Conservation (phyloP, 371 early-diverging fungal genomes). For the Mortierella sp. region DNA sequence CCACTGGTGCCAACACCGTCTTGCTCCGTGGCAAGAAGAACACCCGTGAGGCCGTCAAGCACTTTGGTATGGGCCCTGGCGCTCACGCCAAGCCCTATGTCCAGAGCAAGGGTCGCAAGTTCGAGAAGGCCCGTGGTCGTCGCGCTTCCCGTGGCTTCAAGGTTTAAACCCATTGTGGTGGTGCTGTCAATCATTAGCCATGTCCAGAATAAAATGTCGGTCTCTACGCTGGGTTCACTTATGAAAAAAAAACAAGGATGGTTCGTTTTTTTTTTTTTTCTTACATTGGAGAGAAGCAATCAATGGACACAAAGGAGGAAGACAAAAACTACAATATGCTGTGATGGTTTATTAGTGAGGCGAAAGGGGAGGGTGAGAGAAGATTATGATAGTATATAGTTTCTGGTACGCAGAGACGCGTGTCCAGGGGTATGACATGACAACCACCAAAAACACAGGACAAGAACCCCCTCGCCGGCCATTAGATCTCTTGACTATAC, state of each 20-base stretch:
- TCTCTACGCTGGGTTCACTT: conserved; percentile 4
- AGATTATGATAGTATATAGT: too few relatives aligned
- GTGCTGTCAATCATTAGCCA: conserved; percentile 34
- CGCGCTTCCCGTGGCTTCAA: conserved; percentile 96
- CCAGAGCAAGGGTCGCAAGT: conserved; percentile 99
- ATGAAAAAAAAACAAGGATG: too few relatives aligned
- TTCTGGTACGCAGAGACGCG: too few relatives aligned
- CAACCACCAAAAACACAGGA: too few relatives aligned
- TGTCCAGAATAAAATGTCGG: conserved; percentile 24
- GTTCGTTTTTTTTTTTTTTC: too few relatives aligned
- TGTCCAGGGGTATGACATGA: too few relatives aligned
- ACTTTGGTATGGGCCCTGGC: conserved; percentile 91
- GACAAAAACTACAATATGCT: too few relatives aligned
- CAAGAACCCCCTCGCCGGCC: too few relatives aligned
- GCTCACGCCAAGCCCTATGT: conserved; percentile 93
- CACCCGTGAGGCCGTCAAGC: conserved; percentile 95
- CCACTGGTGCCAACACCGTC: conserved; percentile 95
- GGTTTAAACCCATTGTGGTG: conserved; percentile 64
- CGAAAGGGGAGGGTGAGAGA: too few relatives aligned
- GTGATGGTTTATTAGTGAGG: too few relatives aligned
- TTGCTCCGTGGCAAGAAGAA: conserved; percentile 94
- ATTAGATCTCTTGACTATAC: conserved; percentile 25
- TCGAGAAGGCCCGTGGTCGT: conserved; percentile 98
- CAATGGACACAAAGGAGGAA: too few relatives aligned
- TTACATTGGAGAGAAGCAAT: too few relatives aligned